Percentiles rank a stretch among this genome's conserved stretches.
Evolutionary conservation across 2,329 filamentous ascomycete genomes (phyloP).

Genomic region (Ceratocystis cubensis): DNA sequence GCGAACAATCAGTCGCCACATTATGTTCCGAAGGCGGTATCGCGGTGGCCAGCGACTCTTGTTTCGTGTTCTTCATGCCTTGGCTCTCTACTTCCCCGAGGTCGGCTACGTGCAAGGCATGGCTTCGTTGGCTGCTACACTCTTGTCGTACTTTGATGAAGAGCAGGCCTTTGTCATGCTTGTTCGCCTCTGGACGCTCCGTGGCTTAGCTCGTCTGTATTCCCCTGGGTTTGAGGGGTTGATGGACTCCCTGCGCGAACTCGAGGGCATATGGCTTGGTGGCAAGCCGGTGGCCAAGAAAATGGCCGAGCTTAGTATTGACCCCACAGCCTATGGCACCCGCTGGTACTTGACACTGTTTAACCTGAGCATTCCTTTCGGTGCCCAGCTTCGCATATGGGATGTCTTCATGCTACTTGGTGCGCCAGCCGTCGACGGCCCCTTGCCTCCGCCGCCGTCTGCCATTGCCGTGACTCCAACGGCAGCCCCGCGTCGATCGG

Average conservation of each 20-base stretch:
- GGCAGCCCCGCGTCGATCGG: slow-evolving; percentile 10
- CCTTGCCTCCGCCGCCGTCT: slow-evolving; percentile 19
- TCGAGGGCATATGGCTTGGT: slow-evolving; percentile 71
- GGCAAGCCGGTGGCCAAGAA: slow-evolving; percentile 67
- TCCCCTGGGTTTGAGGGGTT: slow-evolving; percentile 71
- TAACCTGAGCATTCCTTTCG: slow-evolving; percentile 90
- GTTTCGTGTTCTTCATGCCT: slow-evolving; percentile 82
- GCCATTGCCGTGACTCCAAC: not conserved
- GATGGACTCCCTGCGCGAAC: slow-evolving; percentile 73
- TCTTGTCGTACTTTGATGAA: slow-evolving; percentile 95
- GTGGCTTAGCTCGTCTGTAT: slow-evolving; percentile 77
- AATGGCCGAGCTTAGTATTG: slow-evolving; percentile 65
- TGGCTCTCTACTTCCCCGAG: slow-evolving; percentile 80
- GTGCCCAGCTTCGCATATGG: slow-evolving; percentile 90
- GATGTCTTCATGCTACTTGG: slow-evolving; percentile 95
- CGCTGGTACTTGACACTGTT: slow-evolving; percentile 96
- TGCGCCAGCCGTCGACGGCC: slow-evolving; percentile 41
- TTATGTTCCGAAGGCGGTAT: slow-evolving; percentile 92
- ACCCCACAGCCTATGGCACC: slow-evolving; percentile 86
- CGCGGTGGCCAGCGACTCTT: slow-evolving; percentile 81
- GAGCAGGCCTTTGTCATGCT: slow-evolving; percentile 92
- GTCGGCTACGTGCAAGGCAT: slow-evolving; percentile 97
- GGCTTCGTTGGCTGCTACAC: slow-evolving; percentile 81
- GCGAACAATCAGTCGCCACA: slow-evolving; percentile 83
- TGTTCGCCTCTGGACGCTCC: slow-evolving; percentile 81